A percentile compares a stretch with the other conserved stretches of the same genome.
phyloP scores from a whole-genome alignment of 805 yeast genomes.

The Barnettozyma siamensis region DNA sequence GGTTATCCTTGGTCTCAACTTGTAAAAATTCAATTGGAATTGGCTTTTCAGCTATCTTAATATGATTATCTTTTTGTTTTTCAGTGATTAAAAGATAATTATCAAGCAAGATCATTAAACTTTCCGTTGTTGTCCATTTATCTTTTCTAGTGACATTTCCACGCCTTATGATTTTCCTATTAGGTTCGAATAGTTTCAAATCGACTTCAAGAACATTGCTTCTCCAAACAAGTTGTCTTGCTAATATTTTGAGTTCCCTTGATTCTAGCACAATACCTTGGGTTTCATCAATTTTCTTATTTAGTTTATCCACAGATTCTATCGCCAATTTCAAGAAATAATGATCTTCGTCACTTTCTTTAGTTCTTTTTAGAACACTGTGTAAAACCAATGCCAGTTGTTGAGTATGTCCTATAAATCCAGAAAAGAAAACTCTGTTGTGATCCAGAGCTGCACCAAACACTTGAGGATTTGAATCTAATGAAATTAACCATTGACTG shows the following conservation, averaged over 20 bases:
- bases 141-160: slow-evolving; percentile 61
- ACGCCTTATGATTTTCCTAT: slow-evolving; percentile 49
- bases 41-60: slow-evolving; percentile 49
- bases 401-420: slow-evolving; percentile 49
- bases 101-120: slow-evolving; percentile 56
- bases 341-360: slow-evolving; percentile 45
- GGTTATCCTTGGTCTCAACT: slow-evolving; percentile 39
- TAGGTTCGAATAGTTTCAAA: slow-evolving; percentile 45
- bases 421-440: slow-evolving; percentile 51
- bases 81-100: slow-evolving; percentile 66
- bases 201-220: slow-evolving; percentile 38
- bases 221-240: slow-evolving; percentile 51
- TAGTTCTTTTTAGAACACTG: slow-evolving; percentile 49
- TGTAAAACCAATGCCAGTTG: slow-evolving; percentile 56
- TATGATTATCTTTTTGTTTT: slow-evolving; percentile 35
- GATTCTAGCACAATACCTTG: slow-evolving; percentile 57
- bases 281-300: slow-evolving; percentile 53
- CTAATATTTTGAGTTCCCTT: slow-evolving; percentile 47
- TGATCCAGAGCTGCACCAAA: slow-evolving; percentile 38
- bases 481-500: slow-evolving; percentile 50
- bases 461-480: slow-evolving; percentile 44
- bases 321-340: slow-evolving; percentile 46
- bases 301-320: slow-evolving; percentile 47
- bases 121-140: slow-evolving; percentile 50
- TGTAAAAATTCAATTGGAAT: slow-evolving; percentile 55